Percentiles rank a stretch among this genome's conserved stretches.
phyloP scores from a whole-genome alignment of 1,284 basidiomycete genomes.

The Inonotus hispidus region DNA sequence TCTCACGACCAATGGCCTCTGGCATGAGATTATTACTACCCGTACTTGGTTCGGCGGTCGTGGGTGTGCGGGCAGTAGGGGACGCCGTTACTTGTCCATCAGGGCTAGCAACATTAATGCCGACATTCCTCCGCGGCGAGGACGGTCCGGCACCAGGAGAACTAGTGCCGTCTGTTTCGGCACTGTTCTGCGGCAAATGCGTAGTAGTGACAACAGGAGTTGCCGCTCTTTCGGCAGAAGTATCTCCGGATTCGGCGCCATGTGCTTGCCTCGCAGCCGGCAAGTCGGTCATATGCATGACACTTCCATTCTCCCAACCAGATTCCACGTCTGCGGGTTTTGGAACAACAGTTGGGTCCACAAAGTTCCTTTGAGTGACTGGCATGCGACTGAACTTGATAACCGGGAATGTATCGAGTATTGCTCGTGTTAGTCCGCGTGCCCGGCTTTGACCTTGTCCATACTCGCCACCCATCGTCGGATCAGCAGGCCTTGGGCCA shows the following conservation, averaged over 20 bases:
- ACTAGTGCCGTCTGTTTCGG: slow-evolving; percentile 7
- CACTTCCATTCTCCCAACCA: neutral
- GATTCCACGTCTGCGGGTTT: slow-evolving; percentile 32
- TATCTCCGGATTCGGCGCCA: neutral
- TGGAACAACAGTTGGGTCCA: slow-evolving; percentile 2
- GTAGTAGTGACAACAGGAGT: neutral
- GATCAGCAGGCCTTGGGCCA: slow-evolving; percentile 58
- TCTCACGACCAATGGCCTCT: slow-evolving; percentile 69
- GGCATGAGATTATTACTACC: slow-evolving; percentile 43
- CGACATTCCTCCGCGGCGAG: neutral
- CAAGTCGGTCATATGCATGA: slow-evolving; percentile 9
- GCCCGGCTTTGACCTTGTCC: slow-evolving; percentile 63
- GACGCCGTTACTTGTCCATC: neutral
- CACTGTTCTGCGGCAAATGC: neutral
- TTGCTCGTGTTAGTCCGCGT: slow-evolving; percentile 78
- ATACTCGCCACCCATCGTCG: slow-evolving; percentile 33
- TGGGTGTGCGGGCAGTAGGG: neutral
- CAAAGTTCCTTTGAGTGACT: slow-evolving; percentile 13
- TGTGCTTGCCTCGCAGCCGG: neutral
- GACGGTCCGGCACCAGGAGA: slow-evolving; percentile 17
- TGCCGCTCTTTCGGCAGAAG: neutral
- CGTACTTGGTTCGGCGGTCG: neutral
- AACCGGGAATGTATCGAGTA: slow-evolving; percentile 90
- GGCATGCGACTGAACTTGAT: slow-evolving; percentile 66
- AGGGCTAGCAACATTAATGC: neutral